Conservation (phyloP, 2,329 filamentous ascomycete genomes). For the Metarhizium sp. region DNA sequence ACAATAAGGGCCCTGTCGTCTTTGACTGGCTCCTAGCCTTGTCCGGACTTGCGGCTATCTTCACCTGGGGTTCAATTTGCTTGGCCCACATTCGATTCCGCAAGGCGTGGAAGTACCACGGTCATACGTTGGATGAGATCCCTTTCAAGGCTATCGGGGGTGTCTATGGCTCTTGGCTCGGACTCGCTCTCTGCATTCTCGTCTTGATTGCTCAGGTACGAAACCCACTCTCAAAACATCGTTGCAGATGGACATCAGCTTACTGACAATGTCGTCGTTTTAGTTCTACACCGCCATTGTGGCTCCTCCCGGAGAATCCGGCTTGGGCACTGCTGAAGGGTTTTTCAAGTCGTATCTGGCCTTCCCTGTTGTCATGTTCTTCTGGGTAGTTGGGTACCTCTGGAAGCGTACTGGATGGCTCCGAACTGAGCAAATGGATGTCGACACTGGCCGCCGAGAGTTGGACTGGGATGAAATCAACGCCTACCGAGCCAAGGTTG, state of each 20-base stretch:
- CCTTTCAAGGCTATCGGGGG: constrained; percentile 53
- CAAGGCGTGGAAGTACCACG: constrained; percentile 46
- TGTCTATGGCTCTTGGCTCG: constrained; percentile 53
- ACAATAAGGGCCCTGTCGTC: constrained; percentile 34
- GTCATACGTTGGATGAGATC: constrained; percentile 54
- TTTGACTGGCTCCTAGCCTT: constrained; percentile 56
- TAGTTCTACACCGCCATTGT: constrained; percentile 42
- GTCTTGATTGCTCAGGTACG: constrained; percentile 46
- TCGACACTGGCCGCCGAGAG: constrained; percentile 57
- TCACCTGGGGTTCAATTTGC: constrained; percentile 57
- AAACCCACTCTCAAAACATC: neutral
- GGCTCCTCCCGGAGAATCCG: constrained; percentile 19
- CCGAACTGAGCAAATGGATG: constrained; percentile 50
- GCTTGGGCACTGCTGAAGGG: constrained; percentile 31
- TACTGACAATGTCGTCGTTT: neutral
- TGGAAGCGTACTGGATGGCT: constrained; percentile 60
- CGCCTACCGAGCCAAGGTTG: constrained; percentile 39
- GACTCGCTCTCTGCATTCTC: constrained; percentile 46
- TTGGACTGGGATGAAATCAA: constrained; percentile 58
- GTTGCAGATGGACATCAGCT: neutral
- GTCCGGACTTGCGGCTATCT: constrained; percentile 52
- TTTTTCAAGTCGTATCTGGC: constrained; percentile 50
- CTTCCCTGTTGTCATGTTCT: constrained; percentile 42
- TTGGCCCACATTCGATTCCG: constrained; percentile 58
- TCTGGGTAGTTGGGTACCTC: constrained; percentile 48